Evolutionary conservation across 495 filamentous ascomycete genomes (phyloP).

Genomic region (Cairneyella variabilis): DNA sequence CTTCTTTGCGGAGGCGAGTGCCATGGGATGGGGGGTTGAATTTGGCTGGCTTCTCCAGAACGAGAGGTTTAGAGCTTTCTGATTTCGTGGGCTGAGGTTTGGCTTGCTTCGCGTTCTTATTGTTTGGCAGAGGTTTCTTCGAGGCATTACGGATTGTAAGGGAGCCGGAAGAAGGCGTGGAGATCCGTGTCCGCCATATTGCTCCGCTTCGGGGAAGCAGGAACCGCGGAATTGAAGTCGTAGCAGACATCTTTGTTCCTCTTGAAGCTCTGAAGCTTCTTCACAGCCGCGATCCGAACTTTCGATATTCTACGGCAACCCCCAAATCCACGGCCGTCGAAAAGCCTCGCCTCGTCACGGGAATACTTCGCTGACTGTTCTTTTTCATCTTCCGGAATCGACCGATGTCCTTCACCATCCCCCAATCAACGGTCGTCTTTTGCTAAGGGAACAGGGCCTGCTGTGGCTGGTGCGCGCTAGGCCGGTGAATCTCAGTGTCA

Average conservation of each 20-base stretch:
- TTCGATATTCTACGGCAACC: not conserved
- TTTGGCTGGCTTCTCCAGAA: slow-evolving; percentile 74
- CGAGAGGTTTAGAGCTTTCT: slow-evolving; percentile 42
- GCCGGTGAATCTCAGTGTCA: not conserved
- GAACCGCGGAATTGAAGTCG: slow-evolving; percentile 47
- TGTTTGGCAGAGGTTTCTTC: slow-evolving; percentile 20
- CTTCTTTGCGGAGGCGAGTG: slow-evolving; percentile 50
- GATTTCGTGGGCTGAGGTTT: not conserved
- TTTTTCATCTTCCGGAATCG: too few species aligned
- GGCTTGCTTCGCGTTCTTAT: slow-evolving; percentile 9
- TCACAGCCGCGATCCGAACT: not conserved
- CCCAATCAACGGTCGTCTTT: not conserved
- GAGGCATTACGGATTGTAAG: slow-evolving; percentile 33
- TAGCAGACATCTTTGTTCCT: slow-evolving; percentile 33
- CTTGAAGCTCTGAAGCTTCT: not conserved
- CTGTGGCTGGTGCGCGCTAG: not conserved
- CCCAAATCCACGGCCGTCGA: too few species aligned
- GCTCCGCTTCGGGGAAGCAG: slow-evolving; percentile 45
- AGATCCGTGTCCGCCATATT: slow-evolving; percentile 38
- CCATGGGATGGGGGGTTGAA: slow-evolving; percentile 86
- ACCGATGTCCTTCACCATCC: too few species aligned
- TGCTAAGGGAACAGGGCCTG: not conserved
- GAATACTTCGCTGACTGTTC: too few species aligned
- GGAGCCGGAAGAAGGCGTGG: not conserved
- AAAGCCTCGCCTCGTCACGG: too few species aligned